Evolutionary conservation across 1,139 yeast genomes (phyloP).

Genomic region (Taphrina confusa): DNA sequence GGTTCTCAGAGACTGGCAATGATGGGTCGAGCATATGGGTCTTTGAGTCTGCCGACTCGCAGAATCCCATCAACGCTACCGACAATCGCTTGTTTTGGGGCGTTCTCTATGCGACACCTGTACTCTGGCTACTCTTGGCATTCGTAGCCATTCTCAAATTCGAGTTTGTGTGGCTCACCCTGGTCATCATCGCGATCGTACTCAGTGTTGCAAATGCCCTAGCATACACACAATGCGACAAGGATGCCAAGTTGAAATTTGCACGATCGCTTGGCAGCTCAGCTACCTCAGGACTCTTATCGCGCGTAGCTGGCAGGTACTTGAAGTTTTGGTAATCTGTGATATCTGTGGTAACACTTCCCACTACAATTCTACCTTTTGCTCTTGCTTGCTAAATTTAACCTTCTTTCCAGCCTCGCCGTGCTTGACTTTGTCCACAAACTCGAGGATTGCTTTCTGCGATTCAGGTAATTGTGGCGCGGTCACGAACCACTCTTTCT

Average conservation of each 20-base stretch:
- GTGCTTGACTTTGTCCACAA: constrained; percentile 16
- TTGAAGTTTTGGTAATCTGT: constrained; percentile 14
- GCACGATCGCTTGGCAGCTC: constrained; percentile 30
- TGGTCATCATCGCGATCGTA: constrained; percentile 43
- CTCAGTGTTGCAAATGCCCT: constrained; percentile 35
- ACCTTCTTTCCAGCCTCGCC: constrained; percentile 19
- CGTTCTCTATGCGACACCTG: constrained; percentile 71
- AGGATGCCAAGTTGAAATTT: constrained; percentile 35
- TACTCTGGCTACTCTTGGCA: constrained; percentile 71
- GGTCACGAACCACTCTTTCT: constrained; percentile 12
- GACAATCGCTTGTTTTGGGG: constrained; percentile 90
- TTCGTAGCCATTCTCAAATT: constrained; percentile 74
- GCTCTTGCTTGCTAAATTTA: neutral
- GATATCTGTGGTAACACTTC: neutral
- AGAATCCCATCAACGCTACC: constrained; percentile 80
- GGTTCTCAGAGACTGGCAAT: constrained; percentile 60
- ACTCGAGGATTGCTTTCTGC: constrained; percentile 9
- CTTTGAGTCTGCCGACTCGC: constrained; percentile 82
- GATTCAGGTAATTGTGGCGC: neutral
- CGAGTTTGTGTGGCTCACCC: constrained; percentile 65
- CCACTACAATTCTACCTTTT: constrained; percentile 1
- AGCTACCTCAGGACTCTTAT: constrained; percentile 26
- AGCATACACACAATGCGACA: constrained; percentile 38
- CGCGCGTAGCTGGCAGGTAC: constrained; percentile 24
- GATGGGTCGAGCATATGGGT: constrained; percentile 81